Evolutionary conservation across 495 filamentous ascomycete species (phyloP), one percentile per base, ranked within the genome.

Genomic region (Penicillium macrosclerotiorum): DNA sequence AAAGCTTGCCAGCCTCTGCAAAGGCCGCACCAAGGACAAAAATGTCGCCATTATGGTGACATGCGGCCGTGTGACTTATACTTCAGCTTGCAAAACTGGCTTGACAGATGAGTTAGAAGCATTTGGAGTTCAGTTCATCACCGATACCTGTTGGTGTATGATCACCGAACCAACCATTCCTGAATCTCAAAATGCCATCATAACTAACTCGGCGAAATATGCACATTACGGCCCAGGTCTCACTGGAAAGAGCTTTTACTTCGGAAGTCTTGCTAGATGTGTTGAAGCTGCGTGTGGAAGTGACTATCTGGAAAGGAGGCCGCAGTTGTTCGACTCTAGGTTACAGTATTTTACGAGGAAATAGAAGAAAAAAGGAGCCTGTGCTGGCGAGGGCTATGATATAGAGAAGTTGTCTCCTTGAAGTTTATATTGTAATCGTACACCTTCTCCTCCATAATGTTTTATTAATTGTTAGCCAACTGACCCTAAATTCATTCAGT

Each of bases 121-220:
- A 19, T 61, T 61, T 32, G 60, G 63, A 0, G 63, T 24, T n/a
- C 42, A 51, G 19, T 35, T 66, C 12, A 24, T 63, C 9, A 66
- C 60, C 3, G 63, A 66, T 51, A 61, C 56, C 0, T 63, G 63
- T 30, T 66, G 63, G 63, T 63, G 60, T 19, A 63, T 66, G 60
- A 51, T 63, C 19, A 25, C 19, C 12, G 55, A 63, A 12, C 59
- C 63, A 12, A 43, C 53, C 0, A 55, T 65, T 18, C 56, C 60
- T 5, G 30, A 4, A 6, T 7, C 14, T 19, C 18, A 25, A 9
- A 20, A 34, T 7, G 49, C 38, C 1, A 59, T 60, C 14, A 57
- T 66, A 51, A 63, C 62, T 1, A 66, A 62, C 34, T 63, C 57
- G 9, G 63, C 43, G 13, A 63, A 66, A 30, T 63, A 61, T 42